Evolutionary conservation across 192 early-diverging fungal species (phyloP).

Genomic region (Funneliformis geosporum): DNA sequence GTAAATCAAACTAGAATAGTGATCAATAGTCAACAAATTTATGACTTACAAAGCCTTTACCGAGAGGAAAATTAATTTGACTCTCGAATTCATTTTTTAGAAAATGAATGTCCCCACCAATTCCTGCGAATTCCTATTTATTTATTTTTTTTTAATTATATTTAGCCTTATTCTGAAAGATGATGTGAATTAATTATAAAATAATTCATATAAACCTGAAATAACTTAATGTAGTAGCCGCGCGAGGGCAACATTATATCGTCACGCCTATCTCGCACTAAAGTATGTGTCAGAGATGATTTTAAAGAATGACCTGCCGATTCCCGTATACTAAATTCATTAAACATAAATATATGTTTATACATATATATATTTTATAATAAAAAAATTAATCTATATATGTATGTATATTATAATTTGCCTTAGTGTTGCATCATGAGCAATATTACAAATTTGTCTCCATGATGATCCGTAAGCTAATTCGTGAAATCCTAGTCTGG

Average conservation of each 20-base stretch:
- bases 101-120: conserved; percentile 82
- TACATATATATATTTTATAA: too few relatives aligned
- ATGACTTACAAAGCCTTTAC: conserved; percentile 57
- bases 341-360: too few relatives aligned
- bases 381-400: too few relatives aligned
- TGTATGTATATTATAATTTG: conserved; percentile 34
- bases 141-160: neutral
- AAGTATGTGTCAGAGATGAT: conserved; percentile 69
- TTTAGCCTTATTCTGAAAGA: neutral
- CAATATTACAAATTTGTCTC: conserved; percentile 71
- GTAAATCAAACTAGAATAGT: neutral
- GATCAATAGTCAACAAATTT: neutral
- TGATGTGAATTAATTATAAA: neutral
- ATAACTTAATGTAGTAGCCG: conserved; percentile 57
- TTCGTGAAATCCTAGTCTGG: conserved; percentile 62
- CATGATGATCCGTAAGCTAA: conserved; percentile 71
- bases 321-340: conserved; percentile 60
- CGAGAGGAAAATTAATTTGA: conserved; percentile 60
- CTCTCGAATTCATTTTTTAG: conserved; percentile 69
- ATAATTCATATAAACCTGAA: conserved; percentile 31
- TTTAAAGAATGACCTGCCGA: conserved; percentile 87
- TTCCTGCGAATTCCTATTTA: conserved; percentile 71
- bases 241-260: conserved; percentile 72
- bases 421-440: conserved; percentile 61
- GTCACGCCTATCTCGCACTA: conserved; percentile 74